Evolutionary conservation across 352 stramenopile genomes (phyloP).

Genomic region (Pythium inflatum): DNA sequence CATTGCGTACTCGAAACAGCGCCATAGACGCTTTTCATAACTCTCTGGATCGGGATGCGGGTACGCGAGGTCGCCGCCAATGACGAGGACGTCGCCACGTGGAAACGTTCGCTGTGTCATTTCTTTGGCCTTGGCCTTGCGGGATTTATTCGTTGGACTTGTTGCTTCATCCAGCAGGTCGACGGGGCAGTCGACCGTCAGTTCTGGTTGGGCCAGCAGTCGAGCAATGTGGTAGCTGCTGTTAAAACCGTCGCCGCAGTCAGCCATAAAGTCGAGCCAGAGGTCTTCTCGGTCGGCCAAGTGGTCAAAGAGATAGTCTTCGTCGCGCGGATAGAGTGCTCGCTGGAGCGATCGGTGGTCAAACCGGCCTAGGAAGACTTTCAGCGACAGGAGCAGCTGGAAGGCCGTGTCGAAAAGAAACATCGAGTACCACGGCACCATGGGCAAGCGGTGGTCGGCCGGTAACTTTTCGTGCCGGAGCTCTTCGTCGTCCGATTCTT

Average conservation of each 20-base stretch:
- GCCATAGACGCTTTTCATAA: conserved; percentile 92
- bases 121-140: conserved; percentile 29
- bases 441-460: conserved; percentile 78
- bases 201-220: conserved; percentile 86
- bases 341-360: conserved; percentile 92
- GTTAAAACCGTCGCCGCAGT: conserved; percentile 94
- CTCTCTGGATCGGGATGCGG: conserved; percentile 85
- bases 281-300: conserved; percentile 74
- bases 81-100: conserved; percentile 87
- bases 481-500: conserved; percentile 54
- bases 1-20: conserved; percentile 94
- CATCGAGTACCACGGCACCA: conserved; percentile 96
- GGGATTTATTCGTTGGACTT: conserved; percentile 24
- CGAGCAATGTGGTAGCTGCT: conserved; percentile 93
- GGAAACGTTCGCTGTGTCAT: conserved; percentile 69
- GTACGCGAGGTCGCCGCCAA: conserved; percentile 93
- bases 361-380: conserved; percentile 92
- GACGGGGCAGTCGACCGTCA: conserved; percentile 74
- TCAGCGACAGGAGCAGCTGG: conserved; percentile 91
- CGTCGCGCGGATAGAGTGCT: conserved; percentile 70
- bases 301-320: conserved; percentile 86
- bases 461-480: conserved; percentile 65
- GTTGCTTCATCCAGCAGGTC: conserved; percentile 19
- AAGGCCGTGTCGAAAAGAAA: conserved; percentile 92
- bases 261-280: conserved; percentile 96